Evolutionary conservation across 768 basidiomycete species (phyloP).

Genomic region (Hygrophorus pudorinus): DNA sequence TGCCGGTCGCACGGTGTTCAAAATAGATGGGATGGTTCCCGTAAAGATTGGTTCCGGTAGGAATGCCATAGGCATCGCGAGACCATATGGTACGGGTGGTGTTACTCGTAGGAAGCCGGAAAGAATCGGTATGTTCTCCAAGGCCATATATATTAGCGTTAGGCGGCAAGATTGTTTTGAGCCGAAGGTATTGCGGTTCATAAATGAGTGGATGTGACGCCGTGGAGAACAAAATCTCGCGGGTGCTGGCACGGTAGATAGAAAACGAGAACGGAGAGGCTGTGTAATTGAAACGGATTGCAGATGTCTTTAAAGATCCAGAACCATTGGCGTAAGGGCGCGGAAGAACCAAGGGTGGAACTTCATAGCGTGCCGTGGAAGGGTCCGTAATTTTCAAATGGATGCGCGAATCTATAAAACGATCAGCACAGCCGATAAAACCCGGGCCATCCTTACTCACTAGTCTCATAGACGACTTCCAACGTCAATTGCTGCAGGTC

Average conservation of each 20-base stretch:
- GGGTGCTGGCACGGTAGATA: constrained; percentile 36
- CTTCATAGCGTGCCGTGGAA: constrained; percentile 42
- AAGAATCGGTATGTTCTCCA: constrained; percentile 62
- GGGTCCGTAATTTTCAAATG: constrained; percentile 57
- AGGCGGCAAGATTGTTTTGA: constrained; percentile 51
- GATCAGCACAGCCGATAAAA: not conserved
- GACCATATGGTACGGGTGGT: constrained; percentile 50
- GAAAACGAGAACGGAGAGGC: constrained; percentile 52
- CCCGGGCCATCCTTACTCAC: constrained; percentile 20
- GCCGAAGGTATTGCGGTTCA: constrained; percentile 66
- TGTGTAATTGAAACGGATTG: constrained; percentile 53
- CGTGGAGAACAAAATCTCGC: constrained; percentile 54
- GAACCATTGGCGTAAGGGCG: constrained; percentile 29
- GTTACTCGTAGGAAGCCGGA: constrained; percentile 43
- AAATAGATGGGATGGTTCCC: constrained; percentile 67
- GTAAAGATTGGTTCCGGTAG: constrained; percentile 54
- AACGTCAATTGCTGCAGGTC: constrained; percentile 41
- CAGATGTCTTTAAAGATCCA: constrained; percentile 22
- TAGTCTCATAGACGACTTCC: constrained; percentile 48
- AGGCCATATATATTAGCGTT: constrained; percentile 69
- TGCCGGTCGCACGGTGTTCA: constrained; percentile 55
- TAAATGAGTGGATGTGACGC: constrained; percentile 55
- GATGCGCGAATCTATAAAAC: constrained; percentile 37
- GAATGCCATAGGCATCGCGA: constrained; percentile 53
- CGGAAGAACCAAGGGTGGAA: constrained; percentile 52